phyloP scores from a whole-genome alignment of 805 yeast genomes.

The Ogataea salicorniae region DNA sequence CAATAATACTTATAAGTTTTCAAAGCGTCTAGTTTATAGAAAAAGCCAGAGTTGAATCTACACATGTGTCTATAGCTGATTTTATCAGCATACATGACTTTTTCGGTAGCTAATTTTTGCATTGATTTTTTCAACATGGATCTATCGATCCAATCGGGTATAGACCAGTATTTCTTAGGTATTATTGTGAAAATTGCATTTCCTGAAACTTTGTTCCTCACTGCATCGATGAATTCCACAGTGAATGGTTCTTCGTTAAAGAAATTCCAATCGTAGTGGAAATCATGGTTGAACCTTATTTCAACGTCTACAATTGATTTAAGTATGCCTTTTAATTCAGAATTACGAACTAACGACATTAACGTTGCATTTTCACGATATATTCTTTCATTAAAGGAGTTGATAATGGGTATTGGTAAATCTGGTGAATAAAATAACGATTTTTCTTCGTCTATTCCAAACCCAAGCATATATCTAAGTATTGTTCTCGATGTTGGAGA shows the following conservation, averaged over 20 bases:
- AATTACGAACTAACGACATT: conserved; percentile 39
- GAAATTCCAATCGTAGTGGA: conserved; percentile 41
- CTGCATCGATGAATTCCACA: conserved; percentile 31
- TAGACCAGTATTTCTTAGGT: conserved; percentile 42
- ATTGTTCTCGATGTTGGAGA: no score
- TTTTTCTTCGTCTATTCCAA: not conserved
- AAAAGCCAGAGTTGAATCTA: conserved; percentile 45
- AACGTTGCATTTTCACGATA: conserved; percentile 56
- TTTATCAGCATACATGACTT: conserved; percentile 52
- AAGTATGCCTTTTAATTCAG: conserved; percentile 33
- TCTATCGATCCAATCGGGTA: conserved; percentile 39
- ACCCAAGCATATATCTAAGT: no score
- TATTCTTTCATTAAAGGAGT: not conserved
- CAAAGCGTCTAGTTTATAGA: conserved; percentile 43
- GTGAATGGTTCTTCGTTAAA: conserved; percentile 43
- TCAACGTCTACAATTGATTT: conserved; percentile 34
- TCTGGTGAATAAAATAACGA: not conserved
- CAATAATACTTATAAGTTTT: conserved; percentile 48
- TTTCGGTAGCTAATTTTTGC: conserved; percentile 21
- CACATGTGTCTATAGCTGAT: conserved; percentile 70
- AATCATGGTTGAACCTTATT: conserved; percentile 33
- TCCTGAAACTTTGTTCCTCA: conserved; percentile 36
- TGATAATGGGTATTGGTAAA: not conserved
- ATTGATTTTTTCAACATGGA: conserved; percentile 27
- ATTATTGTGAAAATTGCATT: conserved; percentile 37